Percentiles rank a stretch among this genome's conserved stretches.
Evolutionary conservation across 78 protist genomes (phyloP).

Genomic region (Creolimax fragrantissima): DNA sequence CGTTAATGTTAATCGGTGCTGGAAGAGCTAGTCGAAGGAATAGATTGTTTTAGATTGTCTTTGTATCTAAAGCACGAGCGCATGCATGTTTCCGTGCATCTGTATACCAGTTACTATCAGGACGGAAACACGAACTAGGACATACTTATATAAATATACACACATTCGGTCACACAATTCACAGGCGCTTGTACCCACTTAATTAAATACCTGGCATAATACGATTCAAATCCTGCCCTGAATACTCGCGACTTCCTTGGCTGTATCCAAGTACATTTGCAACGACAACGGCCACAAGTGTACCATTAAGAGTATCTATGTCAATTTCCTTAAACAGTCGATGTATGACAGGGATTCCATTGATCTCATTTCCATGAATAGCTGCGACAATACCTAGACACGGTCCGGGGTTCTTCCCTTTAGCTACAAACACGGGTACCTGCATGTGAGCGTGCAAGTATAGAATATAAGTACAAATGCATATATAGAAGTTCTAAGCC

Average conservation of each 20-base stretch:
- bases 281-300: conserved; percentile 27
- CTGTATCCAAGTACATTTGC: conserved; percentile 23
- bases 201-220: too few relatives aligned
- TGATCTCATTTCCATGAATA: conserved; percentile 42
- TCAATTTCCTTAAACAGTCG: background rate
- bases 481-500: background rate
- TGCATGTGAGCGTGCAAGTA: too few relatives aligned
- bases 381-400: conserved; percentile 32
- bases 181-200: too few relatives aligned
- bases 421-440: background rate
- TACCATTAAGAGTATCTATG: background rate
- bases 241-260: background rate
- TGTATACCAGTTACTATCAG: too few relatives aligned
- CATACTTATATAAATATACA: too few relatives aligned
- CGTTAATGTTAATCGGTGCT: too few relatives aligned
- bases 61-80: too few relatives aligned
- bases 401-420: conserved; percentile 2
- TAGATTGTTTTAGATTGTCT: too few relatives aligned
- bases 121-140: too few relatives aligned
- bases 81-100: too few relatives aligned
- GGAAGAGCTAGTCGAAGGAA: too few relatives aligned
- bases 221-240: conserved; percentile 26
- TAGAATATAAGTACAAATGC: background rate
- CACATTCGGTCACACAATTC: too few relatives aligned
- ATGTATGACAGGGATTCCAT: conserved; percentile 42